Percentiles rank a stretch among this genome's conserved stretches.
Conservation (phyloP, 2,329 filamentous ascomycete species). For the Aspergillus sp. region DNA sequence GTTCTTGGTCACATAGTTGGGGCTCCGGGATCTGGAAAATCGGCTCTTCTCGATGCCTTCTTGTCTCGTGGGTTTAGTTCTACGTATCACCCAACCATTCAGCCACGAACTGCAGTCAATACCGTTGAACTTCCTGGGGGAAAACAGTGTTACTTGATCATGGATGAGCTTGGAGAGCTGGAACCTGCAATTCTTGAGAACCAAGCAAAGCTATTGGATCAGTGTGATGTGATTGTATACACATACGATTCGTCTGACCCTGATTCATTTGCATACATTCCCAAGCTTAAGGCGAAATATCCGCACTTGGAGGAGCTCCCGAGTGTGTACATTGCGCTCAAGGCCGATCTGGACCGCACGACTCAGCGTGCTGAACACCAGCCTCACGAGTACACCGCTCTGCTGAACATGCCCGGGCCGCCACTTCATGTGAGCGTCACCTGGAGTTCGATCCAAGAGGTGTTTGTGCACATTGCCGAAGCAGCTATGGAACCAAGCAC, state of each 20-base stretch:
- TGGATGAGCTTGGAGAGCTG: conserved; percentile 93
- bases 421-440: conserved; percentile 93
- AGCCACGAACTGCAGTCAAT: conserved; percentile 89
- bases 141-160: conserved; percentile 94
- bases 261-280: conserved; percentile 91
- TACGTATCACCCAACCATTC: conserved; percentile 90
- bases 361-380: conserved; percentile 91
- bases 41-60: conserved; percentile 85
- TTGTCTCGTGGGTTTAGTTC: conserved; percentile 81
- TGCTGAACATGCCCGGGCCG: conserved; percentile 76
- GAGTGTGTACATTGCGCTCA: conserved; percentile 87
- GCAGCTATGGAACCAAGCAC: conserved; percentile 85
- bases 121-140: conserved; percentile 94
- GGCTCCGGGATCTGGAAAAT: conserved; percentile 83
- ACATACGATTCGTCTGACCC: conserved; percentile 96
- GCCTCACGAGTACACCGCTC: conserved; percentile 85
- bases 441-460: conserved; percentile 89
- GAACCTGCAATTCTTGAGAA: conserved; percentile 95
- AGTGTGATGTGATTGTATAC: conserved; percentile 92
- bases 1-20: conserved; percentile 92
- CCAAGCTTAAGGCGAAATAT: conserved; percentile 74
- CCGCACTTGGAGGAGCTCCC: conserved; percentile 86
- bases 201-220: conserved; percentile 74
- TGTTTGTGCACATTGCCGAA: conserved; percentile 90
- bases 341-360: conserved; percentile 93